Base-by-base conservation (phyloP, 2,329 filamentous ascomycete species). In the Hymenoscyphus occultus region DNA sequence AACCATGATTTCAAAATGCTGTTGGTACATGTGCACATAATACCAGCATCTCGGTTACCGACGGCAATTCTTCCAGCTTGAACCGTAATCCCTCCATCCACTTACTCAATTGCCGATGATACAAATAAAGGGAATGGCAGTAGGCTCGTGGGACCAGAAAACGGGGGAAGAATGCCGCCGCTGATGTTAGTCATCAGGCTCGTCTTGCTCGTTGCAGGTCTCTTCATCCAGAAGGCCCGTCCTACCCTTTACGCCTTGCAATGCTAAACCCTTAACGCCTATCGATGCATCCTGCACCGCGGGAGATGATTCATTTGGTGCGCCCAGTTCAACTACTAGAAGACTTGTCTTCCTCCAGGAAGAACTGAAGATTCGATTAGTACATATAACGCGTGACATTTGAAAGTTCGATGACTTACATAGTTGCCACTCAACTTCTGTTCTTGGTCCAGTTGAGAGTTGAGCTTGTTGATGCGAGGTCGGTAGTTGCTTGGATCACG, bases 401-500 rank as follows among this genome's bases (percentile, higher is more conserved):
- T 39, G 16, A 54, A 12, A 51, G 35, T 13, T 32, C 39, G 13
- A 32, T 14, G 58, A 86, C 88, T 83, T 83, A 92, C 89, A 82
- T 90, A 99, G 82, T 98, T 98, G 73, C 96, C 96, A 70, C 80
- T 81, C 74, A 93, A 73, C 85, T 99, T 99, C 85, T 99, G 95
- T 77, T 98, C 95, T 78, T 97, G 93, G 79, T 99, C 95, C 72
- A 98, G 86, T 83, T 99, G 95, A 76, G 91, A 95, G 79, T 93
- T 89, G 76, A 87, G 82, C 86, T 99, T 99, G 87, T 99, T 99
- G 84, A 99, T 99, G 81, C 96, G 92, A 68, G 96, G 95, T 68
- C 95, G 90, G 86, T 87, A 99, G 75, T 95, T 97, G 81, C 90
- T 93, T 68, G 96, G 95, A 76, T 99, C 95, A 77, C 96, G 93